A percentile compares a stretch with the other conserved stretches of the same genome.
These are phyloP conservation scores for Fragaria iinumae DNA, from an alignment of 306 rosid genomes.

Conservation along the genomic window DNA sequence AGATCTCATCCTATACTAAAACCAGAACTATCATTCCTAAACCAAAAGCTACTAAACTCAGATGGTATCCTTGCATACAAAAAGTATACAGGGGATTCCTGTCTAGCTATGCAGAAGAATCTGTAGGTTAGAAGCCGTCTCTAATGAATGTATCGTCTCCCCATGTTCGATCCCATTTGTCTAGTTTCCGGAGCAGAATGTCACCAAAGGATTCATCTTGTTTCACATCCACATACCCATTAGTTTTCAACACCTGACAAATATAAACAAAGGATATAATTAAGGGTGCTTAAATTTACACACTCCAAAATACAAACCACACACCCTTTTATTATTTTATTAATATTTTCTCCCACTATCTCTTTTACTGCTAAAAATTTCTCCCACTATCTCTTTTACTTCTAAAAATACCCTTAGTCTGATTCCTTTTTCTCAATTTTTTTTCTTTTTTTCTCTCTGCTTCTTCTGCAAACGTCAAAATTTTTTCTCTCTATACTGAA, in stretches of 20 bases:
- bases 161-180: conserved; percentile 47
- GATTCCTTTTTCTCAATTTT: too few relatives aligned
- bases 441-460: too few relatives aligned
- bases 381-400: too few relatives aligned
- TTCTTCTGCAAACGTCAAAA: too few relatives aligned
- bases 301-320: too few relatives aligned
- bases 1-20: background rate
- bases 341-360: too few relatives aligned
- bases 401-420: too few relatives aligned
- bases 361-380: too few relatives aligned
- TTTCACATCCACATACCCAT: conserved; percentile 59
- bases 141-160: conserved; percentile 16
- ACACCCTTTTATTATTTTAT: too few relatives aligned
- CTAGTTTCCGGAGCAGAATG: conserved; percentile 44
- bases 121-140: conserved; percentile 10
- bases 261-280: background rate
- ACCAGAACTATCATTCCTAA: background rate
- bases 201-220: conserved; percentile 63
- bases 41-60: background rate
- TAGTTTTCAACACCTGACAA: conserved; percentile 69
- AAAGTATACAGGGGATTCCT: background rate
- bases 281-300: too few relatives aligned
- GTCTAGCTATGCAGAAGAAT: conserved; percentile 7
- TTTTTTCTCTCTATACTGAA: too few relatives aligned
- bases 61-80: background rate